Evolutionary conservation across 495 filamentous ascomycete genomes (phyloP).

Genomic region (Parathielavia appendiculata): DNA sequence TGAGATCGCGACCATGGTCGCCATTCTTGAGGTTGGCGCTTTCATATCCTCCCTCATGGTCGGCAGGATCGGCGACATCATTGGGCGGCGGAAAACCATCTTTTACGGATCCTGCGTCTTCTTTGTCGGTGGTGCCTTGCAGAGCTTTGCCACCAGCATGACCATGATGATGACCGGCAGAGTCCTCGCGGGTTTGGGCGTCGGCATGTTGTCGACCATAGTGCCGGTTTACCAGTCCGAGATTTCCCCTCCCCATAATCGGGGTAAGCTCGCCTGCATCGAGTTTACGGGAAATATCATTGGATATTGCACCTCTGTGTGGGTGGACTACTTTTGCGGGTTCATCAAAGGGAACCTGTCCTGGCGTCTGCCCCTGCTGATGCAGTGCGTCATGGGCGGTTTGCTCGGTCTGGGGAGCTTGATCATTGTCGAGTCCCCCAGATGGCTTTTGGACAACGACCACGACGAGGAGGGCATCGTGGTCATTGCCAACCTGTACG

Average conservation of each 20-base stretch:
- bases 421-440: conserved; percentile 92
- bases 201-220: conserved; percentile 92
- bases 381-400: conserved; percentile 91
- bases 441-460: conserved; percentile 97
- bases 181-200: conserved; percentile 87
- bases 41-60: conserved; percentile 87
- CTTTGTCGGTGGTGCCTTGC: conserved; percentile 80
- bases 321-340: conserved; percentile 97
- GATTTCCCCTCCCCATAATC: conserved; percentile 92
- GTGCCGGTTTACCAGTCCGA: conserved; percentile 98
- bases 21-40: conserved; percentile 90
- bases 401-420: conserved; percentile 79
- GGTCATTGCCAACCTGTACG: conserved; percentile 95
- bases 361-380: conserved; percentile 85
- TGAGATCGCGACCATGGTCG: conserved; percentile 91
- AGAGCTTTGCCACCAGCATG: conserved; percentile 76
- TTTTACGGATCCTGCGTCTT: conserved; percentile 91
- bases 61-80: conserved; percentile 83
- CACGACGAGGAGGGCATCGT: conserved; percentile 97
- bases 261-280: conserved; percentile 93
- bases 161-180: conserved; percentile 88
- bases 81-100: conserved; percentile 86
- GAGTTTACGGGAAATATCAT: conserved; percentile 97
- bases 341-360: conserved; percentile 80
- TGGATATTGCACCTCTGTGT: conserved; percentile 92